phyloP scores from a whole-genome alignment of 768 basidiomycete genomes.

The Clathrus columnatus region DNA sequence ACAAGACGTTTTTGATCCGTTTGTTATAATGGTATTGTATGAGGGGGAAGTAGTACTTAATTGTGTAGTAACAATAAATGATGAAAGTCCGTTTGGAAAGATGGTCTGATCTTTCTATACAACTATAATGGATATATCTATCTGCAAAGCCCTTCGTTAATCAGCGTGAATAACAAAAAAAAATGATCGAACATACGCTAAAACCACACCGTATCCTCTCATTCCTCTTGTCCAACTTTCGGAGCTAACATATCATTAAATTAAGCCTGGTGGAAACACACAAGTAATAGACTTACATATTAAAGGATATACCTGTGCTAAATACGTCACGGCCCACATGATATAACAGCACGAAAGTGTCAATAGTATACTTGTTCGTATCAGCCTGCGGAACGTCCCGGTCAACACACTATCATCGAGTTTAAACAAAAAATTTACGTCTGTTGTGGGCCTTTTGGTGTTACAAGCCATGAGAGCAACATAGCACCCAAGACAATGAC shows the following conservation, averaged over 20 bases:
- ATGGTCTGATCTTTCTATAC: background rate
- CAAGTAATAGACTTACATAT: conserved; percentile 49
- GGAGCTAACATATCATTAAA: background rate
- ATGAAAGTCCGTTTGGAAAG: background rate
- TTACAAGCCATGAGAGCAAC: conserved; percentile 52
- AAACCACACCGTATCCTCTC: too few relatives aligned
- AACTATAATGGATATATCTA: too few relatives aligned
- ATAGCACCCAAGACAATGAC: conserved; percentile 59
- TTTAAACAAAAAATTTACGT: conserved; percentile 46
- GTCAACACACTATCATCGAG: background rate
- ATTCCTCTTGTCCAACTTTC: background rate
- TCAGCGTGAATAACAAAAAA: too few relatives aligned
- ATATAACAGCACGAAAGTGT: conserved; percentile 80
- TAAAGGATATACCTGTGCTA: conserved; percentile 88
- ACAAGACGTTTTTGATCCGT: too few relatives aligned
- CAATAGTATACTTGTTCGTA: conserved; percentile 74
- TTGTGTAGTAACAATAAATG: too few relatives aligned
- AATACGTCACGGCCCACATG: conserved; percentile 96
- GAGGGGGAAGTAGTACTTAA: too few relatives aligned
- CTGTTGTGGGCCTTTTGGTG: conserved; percentile 84
- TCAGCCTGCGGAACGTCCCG: conserved; percentile 43
- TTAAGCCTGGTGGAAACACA: background rate
- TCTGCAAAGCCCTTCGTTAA: too few relatives aligned
- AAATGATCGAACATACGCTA: too few relatives aligned
- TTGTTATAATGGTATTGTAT: too few relatives aligned